A percentile compares a stretch with the other conserved stretches of the same genome.
Conservation (phyloP, 2,329 filamentous ascomycete genomes). For the Penicillium sp. region DNA sequence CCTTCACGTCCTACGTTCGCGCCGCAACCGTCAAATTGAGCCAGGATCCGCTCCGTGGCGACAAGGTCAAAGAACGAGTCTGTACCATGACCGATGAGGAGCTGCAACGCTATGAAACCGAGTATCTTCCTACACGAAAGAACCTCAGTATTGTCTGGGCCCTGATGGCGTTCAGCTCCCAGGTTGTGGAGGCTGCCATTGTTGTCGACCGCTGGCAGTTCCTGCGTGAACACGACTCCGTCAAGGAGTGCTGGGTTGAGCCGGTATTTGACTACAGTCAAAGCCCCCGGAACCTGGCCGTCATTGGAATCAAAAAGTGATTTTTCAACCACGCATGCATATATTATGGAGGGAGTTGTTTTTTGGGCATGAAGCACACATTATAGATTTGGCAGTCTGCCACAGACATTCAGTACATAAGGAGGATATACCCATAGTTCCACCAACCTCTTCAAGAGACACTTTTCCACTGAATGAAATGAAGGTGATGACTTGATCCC, state of each 20-base stretch:
- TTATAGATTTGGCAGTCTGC: neutral
- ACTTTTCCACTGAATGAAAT: too few species aligned
- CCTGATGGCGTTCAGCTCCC: conserved; percentile 93
- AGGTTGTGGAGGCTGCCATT: conserved; percentile 85
- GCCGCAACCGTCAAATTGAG: conserved; percentile 77
- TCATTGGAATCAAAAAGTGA: conserved; percentile 81
- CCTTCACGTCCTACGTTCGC: conserved; percentile 74
- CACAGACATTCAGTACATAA: neutral
- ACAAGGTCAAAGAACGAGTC: conserved; percentile 68
- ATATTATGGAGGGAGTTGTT: neutral
- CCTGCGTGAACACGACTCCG: conserved; percentile 75
- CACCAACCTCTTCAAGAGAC: too few species aligned
- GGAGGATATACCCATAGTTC: neutral
- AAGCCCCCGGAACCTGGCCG: conserved; percentile 88
- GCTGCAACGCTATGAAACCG: conserved; percentile 68
- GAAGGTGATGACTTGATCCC: too few species aligned
- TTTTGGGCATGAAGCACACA: neutral
- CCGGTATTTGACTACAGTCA: conserved; percentile 84
- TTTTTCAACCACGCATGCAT: neutral
- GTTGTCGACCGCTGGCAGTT: conserved; percentile 89
- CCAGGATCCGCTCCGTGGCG: conserved; percentile 61
- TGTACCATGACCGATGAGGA: conserved; percentile 71
- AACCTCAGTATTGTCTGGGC: conserved; percentile 88
- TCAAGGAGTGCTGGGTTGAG: conserved; percentile 84
- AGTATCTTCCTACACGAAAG: conserved; percentile 68